Conservation (phyloP, 805 yeast genomes). For the Candida wancherniae region DNA sequence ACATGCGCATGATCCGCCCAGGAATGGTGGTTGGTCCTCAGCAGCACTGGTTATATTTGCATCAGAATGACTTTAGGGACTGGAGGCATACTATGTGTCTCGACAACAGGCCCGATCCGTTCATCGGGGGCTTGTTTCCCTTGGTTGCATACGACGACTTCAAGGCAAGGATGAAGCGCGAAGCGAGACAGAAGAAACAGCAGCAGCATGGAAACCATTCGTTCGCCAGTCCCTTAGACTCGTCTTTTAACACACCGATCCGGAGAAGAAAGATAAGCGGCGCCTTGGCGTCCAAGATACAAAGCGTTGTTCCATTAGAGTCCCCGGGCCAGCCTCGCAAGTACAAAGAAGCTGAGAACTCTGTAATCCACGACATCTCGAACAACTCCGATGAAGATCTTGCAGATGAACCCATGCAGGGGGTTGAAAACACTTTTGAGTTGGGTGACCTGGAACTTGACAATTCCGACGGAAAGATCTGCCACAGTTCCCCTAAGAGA, state of each 20-base stretch:
- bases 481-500: slow-evolving; percentile 22
- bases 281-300: slow-evolving; percentile 61
- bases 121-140: slow-evolving; percentile 64
- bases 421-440: slow-evolving; percentile 11
- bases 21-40: slow-evolving; percentile 99
- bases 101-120: slow-evolving; percentile 59
- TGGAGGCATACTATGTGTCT: slow-evolving; percentile 91
- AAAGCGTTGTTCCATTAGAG: slow-evolving; percentile 79
- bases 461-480: slow-evolving; percentile 14
- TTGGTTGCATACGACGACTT: slow-evolving; percentile 59
- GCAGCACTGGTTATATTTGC: slow-evolving; percentile 96
- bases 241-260: slow-evolving; percentile 67
- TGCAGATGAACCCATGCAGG: slow-evolving; percentile 20
- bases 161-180: slow-evolving; percentile 47
- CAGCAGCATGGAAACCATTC: slow-evolving; percentile 27
- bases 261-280: slow-evolving; percentile 64
- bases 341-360: slow-evolving; percentile 32
- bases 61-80: slow-evolving; percentile 92
- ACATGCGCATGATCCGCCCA: slow-evolving; percentile 93
- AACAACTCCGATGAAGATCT: slow-evolving; percentile 45
- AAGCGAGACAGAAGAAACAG: slow-evolving; percentile 35
- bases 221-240: slow-evolving; percentile 30
- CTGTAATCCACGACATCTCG: slow-evolving; percentile 33
- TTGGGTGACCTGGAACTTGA: slow-evolving; percentile 15
- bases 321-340: slow-evolving; percentile 98